Percentiles rank a stretch among this genome's conserved stretches.
Conservation (phyloP, 1,139 yeast genomes). For the Diutina neorugosa region DNA sequence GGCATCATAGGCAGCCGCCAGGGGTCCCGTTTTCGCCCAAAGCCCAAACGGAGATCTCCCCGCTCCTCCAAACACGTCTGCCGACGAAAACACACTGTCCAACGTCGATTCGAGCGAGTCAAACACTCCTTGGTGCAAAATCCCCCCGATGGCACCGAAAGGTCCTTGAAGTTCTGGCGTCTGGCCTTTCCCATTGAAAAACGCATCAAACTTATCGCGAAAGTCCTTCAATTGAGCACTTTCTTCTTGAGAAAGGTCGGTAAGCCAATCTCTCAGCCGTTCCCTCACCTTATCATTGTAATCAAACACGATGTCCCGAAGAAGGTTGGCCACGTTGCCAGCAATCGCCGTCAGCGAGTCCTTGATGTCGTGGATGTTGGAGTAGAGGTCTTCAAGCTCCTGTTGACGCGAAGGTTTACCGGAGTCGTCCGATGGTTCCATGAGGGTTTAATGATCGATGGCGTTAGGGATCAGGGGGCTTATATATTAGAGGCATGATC, state of each 20-base stretch:
- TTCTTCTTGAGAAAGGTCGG: background rate
- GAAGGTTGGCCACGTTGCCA: background rate
- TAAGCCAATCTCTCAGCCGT: background rate
- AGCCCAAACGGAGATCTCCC: conserved; percentile 33
- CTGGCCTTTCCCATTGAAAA: background rate
- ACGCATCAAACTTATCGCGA: background rate
- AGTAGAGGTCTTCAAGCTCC: background rate
- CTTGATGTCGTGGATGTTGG: conserved; percentile 1
- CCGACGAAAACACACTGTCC: background rate
- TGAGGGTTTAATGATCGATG: background rate
- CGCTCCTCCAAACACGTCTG: conserved; percentile 6
- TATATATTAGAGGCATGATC: background rate
- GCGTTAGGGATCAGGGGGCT: background rate
- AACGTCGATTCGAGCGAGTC: background rate
- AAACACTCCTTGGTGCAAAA: background rate
- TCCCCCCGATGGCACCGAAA: background rate
- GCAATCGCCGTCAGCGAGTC: background rate
- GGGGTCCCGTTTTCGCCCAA: conserved; percentile 52
- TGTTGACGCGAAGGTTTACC: background rate
- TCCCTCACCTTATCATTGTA: background rate
- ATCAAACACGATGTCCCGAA: conserved; percentile 1
- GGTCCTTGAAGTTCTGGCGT: background rate
- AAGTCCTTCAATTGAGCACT: background rate
- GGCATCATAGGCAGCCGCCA: conserved; percentile 42
- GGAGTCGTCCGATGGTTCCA: background rate